Evolutionary conservation across 192 early-diverging fungal genomes (phyloP).

Genomic region (Backusella sp.): DNA sequence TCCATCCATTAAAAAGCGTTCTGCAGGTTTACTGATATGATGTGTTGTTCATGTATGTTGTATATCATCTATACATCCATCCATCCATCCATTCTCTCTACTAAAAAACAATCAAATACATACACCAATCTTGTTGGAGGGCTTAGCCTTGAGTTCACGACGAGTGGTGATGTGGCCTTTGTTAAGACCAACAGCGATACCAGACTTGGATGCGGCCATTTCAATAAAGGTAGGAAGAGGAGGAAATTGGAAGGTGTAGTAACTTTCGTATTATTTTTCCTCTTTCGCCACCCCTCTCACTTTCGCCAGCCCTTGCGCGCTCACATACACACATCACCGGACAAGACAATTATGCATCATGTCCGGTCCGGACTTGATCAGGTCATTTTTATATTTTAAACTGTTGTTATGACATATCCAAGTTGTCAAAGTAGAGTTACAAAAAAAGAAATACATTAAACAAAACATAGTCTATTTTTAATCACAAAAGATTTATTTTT

Average conservation of each 20-base stretch:
- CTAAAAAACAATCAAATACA: slow-evolving; percentile 34
- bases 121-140: slow-evolving; percentile 83
- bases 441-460: background rate
- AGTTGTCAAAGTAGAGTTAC: background rate
- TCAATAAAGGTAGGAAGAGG: slow-evolving; percentile 13
- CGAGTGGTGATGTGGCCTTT: slow-evolving; percentile 88
- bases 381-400: background rate
- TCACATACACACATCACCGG: background rate
- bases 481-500: background rate
- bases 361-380: background rate
- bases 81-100: slow-evolving; percentile 56
- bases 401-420: background rate
- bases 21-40: background rate
- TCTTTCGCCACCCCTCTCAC: background rate
- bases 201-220: slow-evolving; percentile 68
- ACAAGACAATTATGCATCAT: background rate
- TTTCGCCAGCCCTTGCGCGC: background rate
- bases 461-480: background rate
- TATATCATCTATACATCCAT: slow-evolving; percentile 31
- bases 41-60: background rate
- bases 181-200: slow-evolving; percentile 88
- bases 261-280: slow-evolving; percentile 1
- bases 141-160: slow-evolving; percentile 66
- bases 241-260: background rate
- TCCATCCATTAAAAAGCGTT: background rate